These are phyloP conservation scores for Pyrenophora seminiperda DNA, from an alignment of 2,329 filamentous ascomycete genomes.

Conservation along the genomic window DNA sequence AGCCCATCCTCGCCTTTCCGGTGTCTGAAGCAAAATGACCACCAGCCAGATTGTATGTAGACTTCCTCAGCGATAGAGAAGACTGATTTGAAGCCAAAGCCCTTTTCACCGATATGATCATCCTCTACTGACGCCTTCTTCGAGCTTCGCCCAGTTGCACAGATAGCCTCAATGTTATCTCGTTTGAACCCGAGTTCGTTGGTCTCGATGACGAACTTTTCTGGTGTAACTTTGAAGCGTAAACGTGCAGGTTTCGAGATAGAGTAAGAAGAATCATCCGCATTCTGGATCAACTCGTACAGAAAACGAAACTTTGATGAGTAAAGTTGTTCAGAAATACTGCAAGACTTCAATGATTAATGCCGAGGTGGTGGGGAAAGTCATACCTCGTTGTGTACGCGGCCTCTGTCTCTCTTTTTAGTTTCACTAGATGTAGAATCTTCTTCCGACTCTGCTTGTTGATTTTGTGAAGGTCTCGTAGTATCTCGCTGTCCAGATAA, in stretches of 20 bases:
- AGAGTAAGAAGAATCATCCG: constrained; percentile 49
- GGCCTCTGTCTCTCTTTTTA: constrained; percentile 20
- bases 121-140: constrained; percentile 32
- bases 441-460: constrained; percentile 5
- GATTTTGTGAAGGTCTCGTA: constrained; percentile 13
- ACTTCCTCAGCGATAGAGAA: constrained; percentile 45
- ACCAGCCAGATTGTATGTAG: constrained; percentile 49
- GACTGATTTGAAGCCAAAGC: constrained; percentile 47
- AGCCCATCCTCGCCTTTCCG: constrained; percentile 51
- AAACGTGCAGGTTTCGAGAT: constrained; percentile 24
- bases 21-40: constrained; percentile 48
- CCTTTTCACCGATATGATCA: constrained; percentile 46
- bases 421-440: constrained; percentile 11
- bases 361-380: background rate
- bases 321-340: constrained; percentile 31
- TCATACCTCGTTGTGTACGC: constrained; percentile 22
- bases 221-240: constrained; percentile 23
- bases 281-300: constrained; percentile 50
- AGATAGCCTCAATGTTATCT: constrained; percentile 48
- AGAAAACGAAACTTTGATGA: constrained; percentile 34
- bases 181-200: constrained; percentile 52
- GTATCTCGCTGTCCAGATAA: constrained; percentile 18
- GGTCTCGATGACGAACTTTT: constrained; percentile 50
- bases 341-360: constrained; percentile 1
- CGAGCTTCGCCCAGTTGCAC: constrained; percentile 44